Evolutionary conservation across 805 yeast species (phyloP).

Genomic region (Nakazawaea anatomiae): DNA sequence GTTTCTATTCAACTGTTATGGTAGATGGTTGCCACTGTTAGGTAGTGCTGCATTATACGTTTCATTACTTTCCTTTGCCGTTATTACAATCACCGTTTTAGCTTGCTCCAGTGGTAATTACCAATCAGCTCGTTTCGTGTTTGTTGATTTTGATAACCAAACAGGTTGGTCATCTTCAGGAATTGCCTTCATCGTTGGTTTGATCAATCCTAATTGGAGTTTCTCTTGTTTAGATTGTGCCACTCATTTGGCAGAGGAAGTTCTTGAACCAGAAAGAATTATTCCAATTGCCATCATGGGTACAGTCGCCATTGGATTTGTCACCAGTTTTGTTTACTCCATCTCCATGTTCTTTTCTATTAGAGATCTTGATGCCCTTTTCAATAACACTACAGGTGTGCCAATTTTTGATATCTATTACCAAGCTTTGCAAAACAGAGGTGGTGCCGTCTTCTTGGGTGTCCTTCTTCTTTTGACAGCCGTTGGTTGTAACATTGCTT

Average conservation of each 20-base stretch:
- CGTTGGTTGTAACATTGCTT: constrained; percentile 51
- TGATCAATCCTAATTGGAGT: constrained; percentile 66
- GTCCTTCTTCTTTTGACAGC: constrained; percentile 46
- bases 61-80: constrained; percentile 45
- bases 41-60: constrained; percentile 44
- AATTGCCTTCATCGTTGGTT: constrained; percentile 64
- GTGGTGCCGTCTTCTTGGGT: constrained; percentile 50
- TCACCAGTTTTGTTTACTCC: constrained; percentile 49
- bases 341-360: constrained; percentile 57
- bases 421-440: constrained; percentile 47
- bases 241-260: constrained; percentile 68
- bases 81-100: constrained; percentile 48
- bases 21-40: constrained; percentile 42
- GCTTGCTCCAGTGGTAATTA: constrained; percentile 47
- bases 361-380: constrained; percentile 42
- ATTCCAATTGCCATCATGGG: constrained; percentile 59
- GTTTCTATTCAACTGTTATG: constrained; percentile 45
- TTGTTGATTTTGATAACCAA: constrained; percentile 43
- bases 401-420: constrained; percentile 60
- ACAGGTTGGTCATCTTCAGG: constrained; percentile 59
- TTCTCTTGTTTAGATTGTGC: constrained; percentile 67
- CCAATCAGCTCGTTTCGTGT: constrained; percentile 47
- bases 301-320: constrained; percentile 59
- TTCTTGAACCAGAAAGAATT: constrained; percentile 47
- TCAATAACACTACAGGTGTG: constrained; percentile 46